These are phyloP conservation scores for Paulownia fortunei DNA, from an alignment of 257 asterid genomes.

Conservation along the genomic window DNA sequence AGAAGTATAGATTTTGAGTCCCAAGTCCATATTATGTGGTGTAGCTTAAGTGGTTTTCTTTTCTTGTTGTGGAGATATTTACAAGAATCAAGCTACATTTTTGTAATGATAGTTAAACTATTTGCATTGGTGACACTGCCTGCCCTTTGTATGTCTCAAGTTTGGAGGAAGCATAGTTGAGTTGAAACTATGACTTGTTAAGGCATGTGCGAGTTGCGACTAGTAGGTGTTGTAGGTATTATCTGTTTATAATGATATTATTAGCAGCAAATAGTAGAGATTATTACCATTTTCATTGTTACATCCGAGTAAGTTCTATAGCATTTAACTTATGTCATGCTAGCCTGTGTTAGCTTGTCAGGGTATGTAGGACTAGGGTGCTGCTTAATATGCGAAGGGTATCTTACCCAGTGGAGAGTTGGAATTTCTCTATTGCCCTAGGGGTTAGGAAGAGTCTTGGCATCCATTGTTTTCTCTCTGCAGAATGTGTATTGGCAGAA, in stretches of 20 bases:
- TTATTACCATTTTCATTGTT: no score
- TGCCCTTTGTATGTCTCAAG: background rate
- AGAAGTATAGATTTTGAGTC: background rate
- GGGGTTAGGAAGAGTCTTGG: background rate
- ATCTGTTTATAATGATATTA: background rate
- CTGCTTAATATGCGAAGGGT: background rate
- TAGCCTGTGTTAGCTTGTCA: background rate
- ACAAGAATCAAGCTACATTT: background rate
- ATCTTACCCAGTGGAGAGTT: background rate
- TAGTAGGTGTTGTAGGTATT: no score
- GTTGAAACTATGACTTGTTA: background rate
- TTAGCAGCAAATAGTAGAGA: no score
- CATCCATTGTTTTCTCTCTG: background rate
- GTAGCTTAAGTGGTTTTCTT: constrained; percentile 1
- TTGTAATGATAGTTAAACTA: background rate
- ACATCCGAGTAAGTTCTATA: no score
- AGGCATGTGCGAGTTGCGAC: background rate
- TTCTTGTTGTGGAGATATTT: background rate
- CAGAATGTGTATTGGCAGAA: background rate
- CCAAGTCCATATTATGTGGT: background rate
- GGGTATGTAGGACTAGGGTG: background rate
- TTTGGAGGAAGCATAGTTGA: background rate
- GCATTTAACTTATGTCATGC: no score
- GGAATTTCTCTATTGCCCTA: no score
- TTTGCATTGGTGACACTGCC: background rate